Evolutionary conservation across 176 grass and related monocot species (phyloP).

Genomic region (Carex parvula): DNA sequence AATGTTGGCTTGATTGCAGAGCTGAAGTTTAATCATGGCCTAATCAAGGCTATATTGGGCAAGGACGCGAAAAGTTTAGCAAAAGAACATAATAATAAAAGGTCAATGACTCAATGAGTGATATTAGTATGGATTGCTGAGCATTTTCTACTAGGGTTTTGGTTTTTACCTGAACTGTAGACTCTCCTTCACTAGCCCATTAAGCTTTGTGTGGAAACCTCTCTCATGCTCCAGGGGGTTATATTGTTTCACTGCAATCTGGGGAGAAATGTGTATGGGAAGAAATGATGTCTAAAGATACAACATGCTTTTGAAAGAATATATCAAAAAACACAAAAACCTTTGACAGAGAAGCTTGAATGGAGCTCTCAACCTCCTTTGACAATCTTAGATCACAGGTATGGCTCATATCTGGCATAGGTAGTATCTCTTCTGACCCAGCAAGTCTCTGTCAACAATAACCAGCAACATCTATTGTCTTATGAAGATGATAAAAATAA

Average conservation of each 20-base stretch:
- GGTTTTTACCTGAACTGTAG: slow-evolving; percentile 70
- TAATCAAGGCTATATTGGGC: background rate
- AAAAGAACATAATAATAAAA: background rate
- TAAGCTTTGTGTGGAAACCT: slow-evolving; percentile 82
- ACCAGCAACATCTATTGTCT: background rate
- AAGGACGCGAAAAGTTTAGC: background rate
- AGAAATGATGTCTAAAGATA: background rate
- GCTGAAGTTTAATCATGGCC: background rate
- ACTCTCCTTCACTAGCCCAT: slow-evolving; percentile 65
- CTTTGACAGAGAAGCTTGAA: slow-evolving; percentile 69
- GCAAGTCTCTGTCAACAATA: slow-evolving; percentile 61
- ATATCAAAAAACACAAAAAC: slow-evolving; percentile 14
- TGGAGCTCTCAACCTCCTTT: slow-evolving; percentile 46
- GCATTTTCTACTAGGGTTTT: background rate
- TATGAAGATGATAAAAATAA: background rate
- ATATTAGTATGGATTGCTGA: background rate
- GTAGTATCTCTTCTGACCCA: slow-evolving; percentile 82
- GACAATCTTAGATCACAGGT: slow-evolving; percentile 34
- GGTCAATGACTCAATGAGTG: too few species aligned
- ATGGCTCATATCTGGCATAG: slow-evolving; percentile 41
- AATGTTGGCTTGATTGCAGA: background rate
- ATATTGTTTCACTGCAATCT: slow-evolving; percentile 80
- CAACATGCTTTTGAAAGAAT: background rate
- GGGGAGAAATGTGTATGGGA: slow-evolving; percentile 4
- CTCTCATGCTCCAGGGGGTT: slow-evolving; percentile 94